Evolutionary conservation across 129 eudicot species (phyloP).

Genomic region (Oenanthe sinensis): DNA sequence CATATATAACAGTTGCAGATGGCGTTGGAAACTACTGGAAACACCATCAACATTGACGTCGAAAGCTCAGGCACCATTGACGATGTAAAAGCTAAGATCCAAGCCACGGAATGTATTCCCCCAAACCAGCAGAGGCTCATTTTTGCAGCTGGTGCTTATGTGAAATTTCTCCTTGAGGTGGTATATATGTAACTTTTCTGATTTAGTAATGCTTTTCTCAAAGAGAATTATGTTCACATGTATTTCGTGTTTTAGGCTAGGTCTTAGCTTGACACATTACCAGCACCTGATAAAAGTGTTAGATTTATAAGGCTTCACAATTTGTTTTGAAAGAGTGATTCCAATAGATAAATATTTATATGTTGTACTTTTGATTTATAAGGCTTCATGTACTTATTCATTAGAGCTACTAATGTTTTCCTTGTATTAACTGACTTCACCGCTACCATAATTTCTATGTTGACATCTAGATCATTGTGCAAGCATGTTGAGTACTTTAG

Average conservation of each 20-base stretch:
- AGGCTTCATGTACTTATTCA: too few relatives aligned
- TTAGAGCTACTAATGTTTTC: background rate
- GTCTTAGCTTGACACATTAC: constrained; percentile 64
- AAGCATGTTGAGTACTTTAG: background rate
- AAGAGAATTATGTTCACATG: background rate
- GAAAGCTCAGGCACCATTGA: too few relatives aligned
- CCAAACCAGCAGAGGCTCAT: too few relatives aligned
- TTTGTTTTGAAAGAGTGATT: too few relatives aligned
- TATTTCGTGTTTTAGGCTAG: constrained; percentile 40
- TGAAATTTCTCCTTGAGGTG: constrained; percentile 78
- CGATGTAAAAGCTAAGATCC: too few relatives aligned
- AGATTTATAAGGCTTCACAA: too few relatives aligned
- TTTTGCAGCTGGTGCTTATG: constrained; percentile 53
- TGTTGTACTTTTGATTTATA: too few relatives aligned
- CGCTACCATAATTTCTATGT: background rate
- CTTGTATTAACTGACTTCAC: background rate
- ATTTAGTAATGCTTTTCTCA: background rate
- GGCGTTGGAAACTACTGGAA: too few relatives aligned
- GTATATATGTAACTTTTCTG: constrained; percentile 33
- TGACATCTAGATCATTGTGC: background rate
- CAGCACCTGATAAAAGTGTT: constrained; percentile 56
- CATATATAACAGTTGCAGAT: too few relatives aligned
- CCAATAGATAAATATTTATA: too few relatives aligned
- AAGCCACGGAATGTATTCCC: too few relatives aligned
- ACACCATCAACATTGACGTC: too few relatives aligned